Evolutionary conservation across 768 basidiomycete species (phyloP).

Genomic region (Boletus vermiculosoides): DNA sequence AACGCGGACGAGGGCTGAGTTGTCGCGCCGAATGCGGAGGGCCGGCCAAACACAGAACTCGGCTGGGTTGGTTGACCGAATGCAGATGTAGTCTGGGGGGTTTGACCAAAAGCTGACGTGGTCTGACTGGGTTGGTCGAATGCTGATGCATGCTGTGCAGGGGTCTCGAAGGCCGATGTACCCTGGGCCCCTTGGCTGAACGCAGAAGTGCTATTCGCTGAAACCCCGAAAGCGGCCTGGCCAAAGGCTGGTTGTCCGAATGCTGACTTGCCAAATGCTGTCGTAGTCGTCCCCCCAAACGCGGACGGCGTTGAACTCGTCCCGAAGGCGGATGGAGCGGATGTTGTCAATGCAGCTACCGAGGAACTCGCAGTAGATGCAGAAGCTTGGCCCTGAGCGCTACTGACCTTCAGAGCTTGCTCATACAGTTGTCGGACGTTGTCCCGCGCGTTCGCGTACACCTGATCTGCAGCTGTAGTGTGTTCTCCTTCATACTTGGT

Average conservation of each 20-base stretch:
- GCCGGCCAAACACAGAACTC: slow-evolving; percentile 39
- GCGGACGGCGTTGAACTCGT: slow-evolving; percentile 27
- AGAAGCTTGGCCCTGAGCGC: slow-evolving; percentile 22
- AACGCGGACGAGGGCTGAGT: slow-evolving; percentile 31
- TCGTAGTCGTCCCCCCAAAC: slow-evolving; percentile 31
- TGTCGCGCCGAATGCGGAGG: slow-evolving; percentile 34
- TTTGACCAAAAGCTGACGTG: slow-evolving; percentile 38
- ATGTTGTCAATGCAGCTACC: slow-evolving; percentile 22
- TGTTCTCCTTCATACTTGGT: slow-evolving; percentile 57
- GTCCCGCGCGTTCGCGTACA: slow-evolving; percentile 45
- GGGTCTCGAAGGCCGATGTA: slow-evolving; percentile 37
- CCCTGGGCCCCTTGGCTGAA: slow-evolving; percentile 31
- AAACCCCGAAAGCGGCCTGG: slow-evolving; percentile 29
- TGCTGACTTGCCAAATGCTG: slow-evolving; percentile 27
- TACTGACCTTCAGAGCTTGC: slow-evolving; percentile 50
- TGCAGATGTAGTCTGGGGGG: slow-evolving; percentile 25
- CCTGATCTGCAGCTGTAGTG: slow-evolving; percentile 52
- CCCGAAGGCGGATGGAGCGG: slow-evolving; percentile 42
- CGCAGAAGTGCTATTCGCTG: slow-evolving; percentile 14
- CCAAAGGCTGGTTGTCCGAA: slow-evolving; percentile 44
- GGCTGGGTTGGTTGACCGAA: slow-evolving; percentile 35
- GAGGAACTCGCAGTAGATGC: slow-evolving; percentile 12
- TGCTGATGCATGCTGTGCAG: slow-evolving; percentile 32
- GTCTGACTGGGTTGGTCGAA: slow-evolving; percentile 40
- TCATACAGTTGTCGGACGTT: slow-evolving; percentile 53